Evolutionary conservation across 345 rosid genomes (phyloP).

Genomic region (Raphanus sativus): DNA sequence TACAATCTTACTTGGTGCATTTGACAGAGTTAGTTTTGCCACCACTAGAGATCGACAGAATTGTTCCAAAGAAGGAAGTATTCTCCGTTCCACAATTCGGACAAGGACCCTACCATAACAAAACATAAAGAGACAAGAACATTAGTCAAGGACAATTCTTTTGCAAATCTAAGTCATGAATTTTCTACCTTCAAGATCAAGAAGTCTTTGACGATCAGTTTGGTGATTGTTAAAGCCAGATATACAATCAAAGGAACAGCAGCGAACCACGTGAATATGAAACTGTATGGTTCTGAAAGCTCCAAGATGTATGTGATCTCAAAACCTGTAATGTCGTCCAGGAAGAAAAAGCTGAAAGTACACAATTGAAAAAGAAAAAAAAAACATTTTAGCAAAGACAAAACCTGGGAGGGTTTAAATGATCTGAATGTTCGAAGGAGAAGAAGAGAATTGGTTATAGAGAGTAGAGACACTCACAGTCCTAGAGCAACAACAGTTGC

Average conservation of each 20-base stretch:
- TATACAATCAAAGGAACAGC: conserved; percentile 79
- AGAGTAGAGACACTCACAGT: conserved; percentile 26
- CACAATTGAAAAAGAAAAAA: background rate
- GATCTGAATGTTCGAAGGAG: background rate
- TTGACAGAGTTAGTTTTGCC: conserved; percentile 66
- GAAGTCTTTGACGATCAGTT: conserved; percentile 68
- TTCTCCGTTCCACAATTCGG: conserved; percentile 96
- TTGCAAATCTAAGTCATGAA: background rate
- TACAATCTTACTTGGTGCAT: conserved; percentile 71
- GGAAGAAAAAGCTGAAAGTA: conserved; percentile 77
- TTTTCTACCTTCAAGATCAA: conserved; percentile 72
- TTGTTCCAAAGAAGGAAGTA: conserved; percentile 84
- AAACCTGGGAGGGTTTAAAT: background rate
- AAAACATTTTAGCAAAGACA: conserved; percentile 12
- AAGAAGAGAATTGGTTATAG: background rate
- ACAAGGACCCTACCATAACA: conserved; percentile 62
- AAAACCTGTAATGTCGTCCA: conserved; percentile 91
- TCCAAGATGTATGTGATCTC: conserved; percentile 85
- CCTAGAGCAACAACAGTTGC: conserved; percentile 78
- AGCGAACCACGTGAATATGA: conserved; percentile 96
- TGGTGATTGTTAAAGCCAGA: conserved; percentile 65
- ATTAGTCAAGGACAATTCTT: conserved; percentile 1
- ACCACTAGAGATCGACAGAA: conserved; percentile 69
- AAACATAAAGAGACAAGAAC: background rate
- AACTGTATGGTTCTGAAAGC: conserved; percentile 90